phyloP scores from a whole-genome alignment of 257 asterid genomes.

The Salvia hispanica region DNA sequence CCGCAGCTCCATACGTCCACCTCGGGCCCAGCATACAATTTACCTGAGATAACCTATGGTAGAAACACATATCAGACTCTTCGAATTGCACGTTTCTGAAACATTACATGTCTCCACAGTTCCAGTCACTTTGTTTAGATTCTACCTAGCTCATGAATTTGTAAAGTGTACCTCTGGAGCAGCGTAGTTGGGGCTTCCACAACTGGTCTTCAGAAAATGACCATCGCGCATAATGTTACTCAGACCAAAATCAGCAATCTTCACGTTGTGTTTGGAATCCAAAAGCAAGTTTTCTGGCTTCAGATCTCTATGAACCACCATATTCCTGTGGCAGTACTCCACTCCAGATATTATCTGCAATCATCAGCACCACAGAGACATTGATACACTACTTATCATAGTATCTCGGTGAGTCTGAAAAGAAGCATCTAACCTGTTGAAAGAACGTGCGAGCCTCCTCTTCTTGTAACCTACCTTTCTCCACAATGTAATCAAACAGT shows the following conservation, averaged over 20 bases:
- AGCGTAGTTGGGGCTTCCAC: constrained; percentile 97
- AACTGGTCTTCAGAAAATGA: constrained; percentile 92
- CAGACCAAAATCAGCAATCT: constrained; percentile 94
- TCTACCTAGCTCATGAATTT: constrained; percentile 23
- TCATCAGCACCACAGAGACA: constrained; percentile 30
- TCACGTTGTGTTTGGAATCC: constrained; percentile 81
- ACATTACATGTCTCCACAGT: constrained; percentile 4
- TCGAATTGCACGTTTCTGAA: constrained; percentile 15
- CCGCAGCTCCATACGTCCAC: constrained; percentile 99
- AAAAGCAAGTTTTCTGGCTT: constrained; percentile 94
- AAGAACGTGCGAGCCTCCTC: constrained; percentile 85
- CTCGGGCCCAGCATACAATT: constrained; percentile 89
- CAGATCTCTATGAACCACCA: constrained; percentile 95
- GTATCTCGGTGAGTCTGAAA: constrained; percentile 6
- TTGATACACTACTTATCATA: not conserved
- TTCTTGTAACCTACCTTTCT: constrained; percentile 89
- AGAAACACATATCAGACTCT: constrained; percentile 15
- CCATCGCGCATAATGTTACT: constrained; percentile 95
- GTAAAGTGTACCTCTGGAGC: constrained; percentile 78
- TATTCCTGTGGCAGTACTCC: constrained; percentile 93
- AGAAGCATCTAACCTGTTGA: constrained; percentile 67
- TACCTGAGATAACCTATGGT: constrained; percentile 87
- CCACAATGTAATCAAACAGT: constrained; percentile 91
- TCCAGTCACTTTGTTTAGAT: constrained; percentile 14
- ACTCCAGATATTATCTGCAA: constrained; percentile 92